Conservation (phyloP, 2,329 filamentous ascomycete species). For the Fusarium sp. region DNA sequence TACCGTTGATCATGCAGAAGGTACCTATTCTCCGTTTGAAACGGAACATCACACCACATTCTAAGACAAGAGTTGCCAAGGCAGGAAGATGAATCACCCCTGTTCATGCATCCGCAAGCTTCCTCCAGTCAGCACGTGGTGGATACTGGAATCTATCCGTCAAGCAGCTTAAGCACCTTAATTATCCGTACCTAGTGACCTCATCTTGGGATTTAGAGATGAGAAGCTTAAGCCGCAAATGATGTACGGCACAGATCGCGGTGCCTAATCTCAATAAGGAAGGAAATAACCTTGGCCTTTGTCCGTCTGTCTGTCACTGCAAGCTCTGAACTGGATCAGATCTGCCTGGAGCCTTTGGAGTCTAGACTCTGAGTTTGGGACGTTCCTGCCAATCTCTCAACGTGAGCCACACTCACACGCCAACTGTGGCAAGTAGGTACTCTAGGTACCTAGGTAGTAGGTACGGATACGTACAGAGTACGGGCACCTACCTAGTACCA, state of each 20-base stretch:
- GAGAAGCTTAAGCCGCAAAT: slow-evolving; percentile 28
- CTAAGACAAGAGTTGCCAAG: slow-evolving; percentile 21
- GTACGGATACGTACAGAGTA: not conserved
- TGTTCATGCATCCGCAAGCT: slow-evolving; percentile 14
- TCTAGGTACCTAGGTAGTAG: no score
- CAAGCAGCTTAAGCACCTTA: not conserved
- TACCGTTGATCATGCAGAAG: slow-evolving; percentile 1
- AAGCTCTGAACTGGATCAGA: slow-evolving; percentile 21
- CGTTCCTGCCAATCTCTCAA: slow-evolving; percentile 12
- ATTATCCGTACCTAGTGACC: not conserved
- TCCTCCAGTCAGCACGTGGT: no score
- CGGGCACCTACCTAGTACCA: not conserved
- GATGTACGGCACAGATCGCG: not conserved
- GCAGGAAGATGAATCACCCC: slow-evolving; percentile 23
- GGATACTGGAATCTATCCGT: not conserved
- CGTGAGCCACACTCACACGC: slow-evolving; percentile 31
- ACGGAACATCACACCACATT: slow-evolving; percentile 23
- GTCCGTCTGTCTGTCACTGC: slow-evolving; percentile 20
- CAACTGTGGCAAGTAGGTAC: slow-evolving; percentile 25
- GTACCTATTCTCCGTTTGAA: slow-evolving; percentile 29
- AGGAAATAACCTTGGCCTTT: slow-evolving; percentile 6
- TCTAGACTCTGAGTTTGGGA: not conserved
- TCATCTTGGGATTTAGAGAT: slow-evolving; percentile 5
- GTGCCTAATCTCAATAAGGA: not conserved
- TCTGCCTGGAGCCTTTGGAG: not conserved